A percentile compares a stretch with the other conserved stretches of the same genome.
These are phyloP conservation scores for Lanmaoa pseudosensibilis DNA, from an alignment of 768 basidiomycete species.

Conservation along the genomic window DNA sequence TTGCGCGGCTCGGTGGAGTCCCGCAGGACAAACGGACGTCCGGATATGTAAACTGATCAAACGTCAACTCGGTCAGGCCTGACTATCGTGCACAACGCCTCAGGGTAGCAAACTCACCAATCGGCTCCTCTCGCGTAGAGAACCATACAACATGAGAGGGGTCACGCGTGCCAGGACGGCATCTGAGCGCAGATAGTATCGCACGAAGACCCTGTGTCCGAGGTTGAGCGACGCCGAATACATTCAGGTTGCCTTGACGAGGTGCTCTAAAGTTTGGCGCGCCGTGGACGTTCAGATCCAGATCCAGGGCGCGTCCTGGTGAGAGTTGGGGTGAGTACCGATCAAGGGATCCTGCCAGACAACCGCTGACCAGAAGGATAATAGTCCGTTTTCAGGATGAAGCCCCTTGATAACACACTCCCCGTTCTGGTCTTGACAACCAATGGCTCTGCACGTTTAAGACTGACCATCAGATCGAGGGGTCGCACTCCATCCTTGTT, in stretches of 20 bases:
- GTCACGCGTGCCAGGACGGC: constrained; percentile 60
- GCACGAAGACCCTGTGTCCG: constrained; percentile 89
- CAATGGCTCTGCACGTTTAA: constrained; percentile 66
- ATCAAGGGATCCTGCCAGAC: not conserved
- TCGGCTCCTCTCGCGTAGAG: constrained; percentile 94
- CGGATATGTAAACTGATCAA: constrained; percentile 72
- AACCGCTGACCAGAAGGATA: constrained; percentile 66
- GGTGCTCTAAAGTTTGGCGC: constrained; percentile 95
- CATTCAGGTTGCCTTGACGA: constrained; percentile 74
- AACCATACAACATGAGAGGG: constrained; percentile 90
- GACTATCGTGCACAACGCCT: not conserved
- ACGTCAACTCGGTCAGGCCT: constrained; percentile 1
- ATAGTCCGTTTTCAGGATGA: constrained; percentile 93
- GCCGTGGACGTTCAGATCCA: constrained; percentile 89
- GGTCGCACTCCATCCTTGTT: constrained; percentile 26
- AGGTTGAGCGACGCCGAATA: constrained; percentile 95
- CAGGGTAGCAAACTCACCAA: constrained; percentile 52
- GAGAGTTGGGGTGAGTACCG: constrained; percentile 2
- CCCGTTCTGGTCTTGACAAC: constrained; percentile 83
- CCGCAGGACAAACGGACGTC: constrained; percentile 88
- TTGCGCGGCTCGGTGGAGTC: constrained; percentile 82
- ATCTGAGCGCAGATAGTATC: constrained; percentile 81
- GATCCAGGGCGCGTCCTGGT: constrained; percentile 81
- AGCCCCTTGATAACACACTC: constrained; percentile 82
- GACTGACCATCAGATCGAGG: constrained; percentile 60